Conservation (phyloP, 2,329 filamentous ascomycete genomes). For the Calycina herbarum region DNA sequence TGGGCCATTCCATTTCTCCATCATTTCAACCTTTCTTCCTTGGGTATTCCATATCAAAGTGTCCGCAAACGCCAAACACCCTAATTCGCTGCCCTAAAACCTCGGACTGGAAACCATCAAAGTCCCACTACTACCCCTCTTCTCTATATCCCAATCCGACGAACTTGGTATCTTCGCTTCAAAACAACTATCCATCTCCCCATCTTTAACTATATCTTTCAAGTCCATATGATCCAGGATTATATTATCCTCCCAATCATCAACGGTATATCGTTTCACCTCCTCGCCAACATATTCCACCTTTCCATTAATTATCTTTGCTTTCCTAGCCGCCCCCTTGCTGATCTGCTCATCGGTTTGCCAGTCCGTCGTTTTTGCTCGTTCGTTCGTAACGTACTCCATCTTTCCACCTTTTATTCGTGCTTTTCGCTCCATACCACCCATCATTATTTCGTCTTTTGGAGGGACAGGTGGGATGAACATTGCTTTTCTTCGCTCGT, state of each 20-base stretch:
- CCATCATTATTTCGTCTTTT: neutral
- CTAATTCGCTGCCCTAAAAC: neutral
- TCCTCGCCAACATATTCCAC: neutral
- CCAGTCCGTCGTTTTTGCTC: neutral
- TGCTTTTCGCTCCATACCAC: constrained; percentile 8
- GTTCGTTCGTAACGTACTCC: neutral
- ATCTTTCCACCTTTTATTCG: constrained; percentile 6
- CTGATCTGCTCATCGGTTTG: neutral
- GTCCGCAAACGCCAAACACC: neutral
- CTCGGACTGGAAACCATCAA: neutral
- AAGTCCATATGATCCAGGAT: neutral
- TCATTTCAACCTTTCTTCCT: too few relatives aligned
- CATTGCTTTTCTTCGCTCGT: constrained; percentile 11
- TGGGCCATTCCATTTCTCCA: too few relatives aligned
- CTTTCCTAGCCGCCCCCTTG: neutral
- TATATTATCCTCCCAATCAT: neutral
- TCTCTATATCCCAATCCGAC: neutral
- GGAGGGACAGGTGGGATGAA: constrained; percentile 6
- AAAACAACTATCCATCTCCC: neutral
- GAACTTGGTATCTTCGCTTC: neutral
- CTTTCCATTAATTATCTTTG: neutral
- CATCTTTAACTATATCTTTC: neutral
- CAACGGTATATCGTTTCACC: neutral
- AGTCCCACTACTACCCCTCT: neutral
- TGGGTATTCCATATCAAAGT: too few relatives aligned